Evolutionary conservation across 805 yeast species (phyloP).

Genomic region (Yamadazyma takamatsuzukensis): DNA sequence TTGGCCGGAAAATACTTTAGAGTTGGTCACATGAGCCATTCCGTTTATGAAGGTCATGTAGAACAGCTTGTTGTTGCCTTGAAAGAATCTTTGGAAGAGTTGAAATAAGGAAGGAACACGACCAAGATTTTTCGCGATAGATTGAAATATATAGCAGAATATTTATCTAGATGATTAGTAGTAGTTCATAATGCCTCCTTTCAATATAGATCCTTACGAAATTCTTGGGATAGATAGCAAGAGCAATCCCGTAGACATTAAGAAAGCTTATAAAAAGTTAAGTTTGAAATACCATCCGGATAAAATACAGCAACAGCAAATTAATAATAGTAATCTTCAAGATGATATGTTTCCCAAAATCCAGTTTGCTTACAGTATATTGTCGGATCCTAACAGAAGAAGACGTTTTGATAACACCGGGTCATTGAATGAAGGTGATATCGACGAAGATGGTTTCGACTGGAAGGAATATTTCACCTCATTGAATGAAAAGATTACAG

Average conservation of each 20-base stretch:
- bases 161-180: too few species aligned
- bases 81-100: slow-evolving; percentile 25
- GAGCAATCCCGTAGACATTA: slow-evolving; percentile 53
- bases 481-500: slow-evolving; percentile 48
- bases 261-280: slow-evolving; percentile 60
- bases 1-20: slow-evolving; percentile 82
- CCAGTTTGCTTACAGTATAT: slow-evolving; percentile 70
- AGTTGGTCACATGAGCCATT: slow-evolving; percentile 94
- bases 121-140: too few species aligned
- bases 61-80: slow-evolving; percentile 32
- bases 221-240: slow-evolving; percentile 39
- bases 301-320: slow-evolving; percentile 40
- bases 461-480: slow-evolving; percentile 57
- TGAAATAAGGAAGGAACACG: slow-evolving; percentile 8
- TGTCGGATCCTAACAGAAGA: slow-evolving; percentile 56
- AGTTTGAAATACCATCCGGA: slow-evolving; percentile 74
- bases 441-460: slow-evolving; percentile 41
- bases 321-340: slow-evolving; percentile 1
- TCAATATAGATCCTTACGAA: slow-evolving; percentile 63
- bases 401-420: slow-evolving; percentile 70
- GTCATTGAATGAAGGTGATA: slow-evolving; percentile 39
- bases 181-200: too few species aligned
- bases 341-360: slow-evolving; percentile 52
- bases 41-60: slow-evolving; percentile 45
- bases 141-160: too few species aligned